A percentile compares a stretch with the other conserved stretches of the same genome.
These are phyloP conservation scores for Spongispora temasekensis DNA, from an alignment of 1,284 basidiomycete genomes.

Conservation along the genomic window DNA sequence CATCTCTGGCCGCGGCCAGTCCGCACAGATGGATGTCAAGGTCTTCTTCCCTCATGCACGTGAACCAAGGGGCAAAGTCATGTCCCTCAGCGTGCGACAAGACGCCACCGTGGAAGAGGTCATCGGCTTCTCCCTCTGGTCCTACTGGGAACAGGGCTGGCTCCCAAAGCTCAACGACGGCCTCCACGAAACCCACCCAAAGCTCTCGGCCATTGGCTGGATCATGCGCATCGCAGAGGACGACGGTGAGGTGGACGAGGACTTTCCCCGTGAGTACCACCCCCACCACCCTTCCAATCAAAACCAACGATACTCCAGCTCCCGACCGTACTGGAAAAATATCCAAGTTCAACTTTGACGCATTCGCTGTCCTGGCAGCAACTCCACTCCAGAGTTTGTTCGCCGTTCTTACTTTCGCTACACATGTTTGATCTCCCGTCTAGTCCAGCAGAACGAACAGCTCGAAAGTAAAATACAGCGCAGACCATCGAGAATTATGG, in stretches of 20 bases:
- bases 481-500: slow-evolving; percentile 68
- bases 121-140: slow-evolving; percentile 90
- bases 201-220: slow-evolving; percentile 85
- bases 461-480: slow-evolving; percentile 78
- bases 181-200: slow-evolving; percentile 56
- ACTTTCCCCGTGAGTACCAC: slow-evolving; percentile 83
- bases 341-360: slow-evolving; percentile 87
- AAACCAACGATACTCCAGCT: slow-evolving; percentile 50
- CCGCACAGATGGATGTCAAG: slow-evolving; percentile 65
- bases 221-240: slow-evolving; percentile 95
- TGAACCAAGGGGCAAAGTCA: slow-evolving; percentile 56
- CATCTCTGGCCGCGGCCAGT: slow-evolving; percentile 72
- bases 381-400: slow-evolving; percentile 73
- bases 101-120: slow-evolving; percentile 96
- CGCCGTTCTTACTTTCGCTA: not conserved
- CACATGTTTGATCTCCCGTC: slow-evolving; percentile 4
- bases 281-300: slow-evolving; percentile 1
- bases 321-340: slow-evolving; percentile 87
- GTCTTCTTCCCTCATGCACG: slow-evolving; percentile 89
- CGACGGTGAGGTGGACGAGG: slow-evolving; percentile 98
- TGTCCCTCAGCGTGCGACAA: slow-evolving; percentile 74
- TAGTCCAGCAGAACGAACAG: slow-evolving; percentile 83
- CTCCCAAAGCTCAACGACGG: slow-evolving; percentile 74
- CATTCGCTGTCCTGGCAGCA: slow-evolving; percentile 85
- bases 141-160: slow-evolving; percentile 88